These are phyloP conservation scores for Iodosphaeria phyllophila DNA, from an alignment of 2,329 filamentous ascomycete species.

Conservation along the genomic window DNA sequence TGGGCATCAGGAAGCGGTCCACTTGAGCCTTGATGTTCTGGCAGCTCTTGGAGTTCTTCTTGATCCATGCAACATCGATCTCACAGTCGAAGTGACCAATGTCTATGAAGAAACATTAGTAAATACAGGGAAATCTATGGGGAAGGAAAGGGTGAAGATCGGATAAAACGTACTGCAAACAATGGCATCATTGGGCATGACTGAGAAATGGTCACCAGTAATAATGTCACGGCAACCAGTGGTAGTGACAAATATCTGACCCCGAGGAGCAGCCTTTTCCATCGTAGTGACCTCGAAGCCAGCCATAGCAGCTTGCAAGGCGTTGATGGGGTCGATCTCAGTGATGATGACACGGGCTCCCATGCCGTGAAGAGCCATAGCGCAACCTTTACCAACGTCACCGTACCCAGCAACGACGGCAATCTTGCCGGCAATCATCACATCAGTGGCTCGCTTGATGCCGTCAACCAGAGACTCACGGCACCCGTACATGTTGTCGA, in stretches of 20 bases:
- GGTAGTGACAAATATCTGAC: slow-evolving; percentile 98
- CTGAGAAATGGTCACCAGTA: slow-evolving; percentile 77
- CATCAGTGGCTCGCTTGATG: slow-evolving; percentile 99
- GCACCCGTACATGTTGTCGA: slow-evolving; percentile 99
- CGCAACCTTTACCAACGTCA: slow-evolving; percentile 98
- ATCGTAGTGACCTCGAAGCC: slow-evolving; percentile 95
- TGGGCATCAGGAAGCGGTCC: slow-evolving; percentile 90
- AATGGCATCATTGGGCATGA: slow-evolving; percentile 93
- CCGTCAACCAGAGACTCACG: slow-evolving; percentile 96
- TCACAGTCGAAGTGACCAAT: slow-evolving; percentile 99
- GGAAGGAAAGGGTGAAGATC: background rate
- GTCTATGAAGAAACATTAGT: slow-evolving; percentile 29
- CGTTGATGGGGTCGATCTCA: slow-evolving; percentile 98
- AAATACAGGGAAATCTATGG: slow-evolving; percentile 3
- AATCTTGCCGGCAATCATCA: slow-evolving; percentile 99
- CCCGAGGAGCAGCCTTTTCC: slow-evolving; percentile 77
- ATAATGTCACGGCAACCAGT: slow-evolving; percentile 98
- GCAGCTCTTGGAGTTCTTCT: slow-evolving; percentile 82
- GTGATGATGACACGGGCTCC: slow-evolving; percentile 92
- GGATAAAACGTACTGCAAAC: slow-evolving; percentile 61
- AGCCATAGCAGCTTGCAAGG: slow-evolving; percentile 93
- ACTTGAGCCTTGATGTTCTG: slow-evolving; percentile 99
- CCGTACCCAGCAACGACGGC: slow-evolving; percentile 94
- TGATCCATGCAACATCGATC: slow-evolving; percentile 99
- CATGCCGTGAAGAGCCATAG: slow-evolving; percentile 89